Evolutionary conservation across 176 grass and related monocot species (phyloP).

Genomic region (Aegilops sharonensis): DNA sequence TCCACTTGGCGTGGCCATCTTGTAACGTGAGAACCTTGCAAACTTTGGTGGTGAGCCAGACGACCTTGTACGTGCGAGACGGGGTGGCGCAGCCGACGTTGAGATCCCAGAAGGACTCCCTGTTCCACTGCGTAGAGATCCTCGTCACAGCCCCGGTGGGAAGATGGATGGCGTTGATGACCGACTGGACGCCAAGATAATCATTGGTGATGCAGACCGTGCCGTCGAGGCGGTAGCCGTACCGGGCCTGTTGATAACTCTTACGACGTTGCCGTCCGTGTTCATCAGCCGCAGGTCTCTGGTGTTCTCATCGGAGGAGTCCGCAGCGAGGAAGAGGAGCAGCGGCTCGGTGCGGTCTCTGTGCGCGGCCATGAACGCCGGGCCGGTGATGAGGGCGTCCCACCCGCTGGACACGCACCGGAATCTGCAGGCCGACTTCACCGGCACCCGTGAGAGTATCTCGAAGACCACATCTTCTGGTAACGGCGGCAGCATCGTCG

Average conservation of each 20-base stretch:
- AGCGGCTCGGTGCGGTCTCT: not conserved
- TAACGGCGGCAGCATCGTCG: not conserved
- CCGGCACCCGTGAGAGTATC: not conserved
- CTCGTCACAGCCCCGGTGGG: not conserved
- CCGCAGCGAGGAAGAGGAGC: not conserved
- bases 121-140: not conserved
- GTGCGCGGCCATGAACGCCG: not conserved
- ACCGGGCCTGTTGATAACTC: not conserved
- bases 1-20: not conserved
- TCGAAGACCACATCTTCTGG: not conserved
- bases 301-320: not conserved
- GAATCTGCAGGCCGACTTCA: not conserved
- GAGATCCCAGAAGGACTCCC: not conserved
- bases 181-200: too few relatives aligned
- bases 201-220: too few relatives aligned
- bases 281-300: not conserved
- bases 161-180: not conserved
- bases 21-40: not conserved
- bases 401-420: not conserved
- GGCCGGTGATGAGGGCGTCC: not conserved
- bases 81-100: not conserved
- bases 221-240: too few relatives aligned
- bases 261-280: not conserved
- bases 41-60: not conserved
- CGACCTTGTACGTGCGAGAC: not conserved